Percentiles rank a stretch among this genome's conserved stretches.
These are phyloP conservation scores for Alternaria solani DNA, from an alignment of 2,329 filamentous ascomycete species.

Conservation along the genomic window DNA sequence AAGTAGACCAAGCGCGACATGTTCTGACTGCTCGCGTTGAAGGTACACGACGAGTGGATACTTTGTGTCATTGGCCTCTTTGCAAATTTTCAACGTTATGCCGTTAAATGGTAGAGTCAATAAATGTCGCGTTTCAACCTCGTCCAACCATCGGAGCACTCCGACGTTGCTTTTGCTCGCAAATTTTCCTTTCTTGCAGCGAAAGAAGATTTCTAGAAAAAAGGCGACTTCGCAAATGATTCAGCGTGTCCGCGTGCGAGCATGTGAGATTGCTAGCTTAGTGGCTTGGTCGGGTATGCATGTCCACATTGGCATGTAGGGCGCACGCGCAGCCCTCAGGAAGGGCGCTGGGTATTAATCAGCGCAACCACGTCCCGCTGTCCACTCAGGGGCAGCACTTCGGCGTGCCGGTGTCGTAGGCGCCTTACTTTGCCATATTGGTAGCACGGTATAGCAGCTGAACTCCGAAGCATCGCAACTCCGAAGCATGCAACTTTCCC, in stretches of 20 bases:
- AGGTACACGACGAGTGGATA: conserved; percentile 34
- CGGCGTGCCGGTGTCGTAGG: conserved; percentile 17
- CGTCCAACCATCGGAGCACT: conserved; percentile 20
- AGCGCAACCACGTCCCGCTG: conserved; percentile 14
- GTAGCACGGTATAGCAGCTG: background rate
- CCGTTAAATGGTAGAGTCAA: conserved; percentile 33
- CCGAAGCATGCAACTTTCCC: conserved; percentile 7
- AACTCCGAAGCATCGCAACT: conserved; percentile 1
- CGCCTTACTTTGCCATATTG: conserved; percentile 10
- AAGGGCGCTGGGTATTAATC: conserved; percentile 30
- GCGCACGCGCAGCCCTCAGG: conserved; percentile 21
- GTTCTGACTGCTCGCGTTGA: conserved; percentile 12
- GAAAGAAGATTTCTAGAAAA: background rate
- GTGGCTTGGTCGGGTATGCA: conserved; percentile 13
- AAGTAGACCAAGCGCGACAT: conserved; percentile 4
- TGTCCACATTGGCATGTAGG: conserved; percentile 17
- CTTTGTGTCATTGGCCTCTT: conserved; percentile 26
- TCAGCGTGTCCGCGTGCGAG: background rate
- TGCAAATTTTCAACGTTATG: conserved; percentile 36
- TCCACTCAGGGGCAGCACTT: conserved; percentile 21
- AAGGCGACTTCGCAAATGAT: background rate
- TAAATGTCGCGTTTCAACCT: conserved; percentile 16
- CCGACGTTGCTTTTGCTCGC: conserved; percentile 19
- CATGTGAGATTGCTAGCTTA: background rate
- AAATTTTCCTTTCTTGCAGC: conserved; percentile 15